Conservation (phyloP, 2,329 filamentous ascomycete genomes). For the Plectosphaerella sp. region DNA sequence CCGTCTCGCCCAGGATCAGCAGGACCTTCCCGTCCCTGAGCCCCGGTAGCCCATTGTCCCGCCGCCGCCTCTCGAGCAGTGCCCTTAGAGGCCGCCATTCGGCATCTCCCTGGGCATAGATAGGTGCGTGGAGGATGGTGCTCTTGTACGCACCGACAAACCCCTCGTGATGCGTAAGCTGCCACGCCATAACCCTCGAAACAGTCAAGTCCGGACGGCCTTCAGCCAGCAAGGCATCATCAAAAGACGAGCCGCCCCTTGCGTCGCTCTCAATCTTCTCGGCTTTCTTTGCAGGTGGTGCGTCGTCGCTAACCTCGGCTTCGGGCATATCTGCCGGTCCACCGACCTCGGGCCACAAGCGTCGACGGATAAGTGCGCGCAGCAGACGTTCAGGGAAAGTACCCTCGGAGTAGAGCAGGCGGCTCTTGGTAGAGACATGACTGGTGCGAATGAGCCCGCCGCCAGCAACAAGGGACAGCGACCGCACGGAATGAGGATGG, state of each 20-base stretch:
- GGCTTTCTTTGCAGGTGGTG: constrained; percentile 23
- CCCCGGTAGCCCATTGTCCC: constrained; percentile 24
- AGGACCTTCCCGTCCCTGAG: constrained; percentile 48
- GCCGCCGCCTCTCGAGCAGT: constrained; percentile 40
- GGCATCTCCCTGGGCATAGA: constrained; percentile 55
- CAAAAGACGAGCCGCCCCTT: constrained; percentile 32
- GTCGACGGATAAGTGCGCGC: constrained; percentile 44
- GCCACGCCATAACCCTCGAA: constrained; percentile 63
- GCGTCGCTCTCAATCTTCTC: constrained; percentile 27
- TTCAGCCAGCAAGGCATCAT: constrained; percentile 47
- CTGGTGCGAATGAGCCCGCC: constrained; percentile 60
- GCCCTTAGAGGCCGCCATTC: constrained; percentile 56
- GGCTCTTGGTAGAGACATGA: constrained; percentile 57
- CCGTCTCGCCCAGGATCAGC: constrained; percentile 61
- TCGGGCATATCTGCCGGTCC: constrained; percentile 29
- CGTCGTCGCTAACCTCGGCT: constrained; percentile 31
- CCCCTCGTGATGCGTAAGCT: constrained; percentile 60
- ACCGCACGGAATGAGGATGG: constrained; percentile 61
- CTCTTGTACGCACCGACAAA: constrained; percentile 69
- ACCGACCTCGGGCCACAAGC: constrained; percentile 33
- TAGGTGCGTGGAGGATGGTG: constrained; percentile 64
- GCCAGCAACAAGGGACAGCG: constrained; percentile 63
- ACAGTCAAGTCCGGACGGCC: constrained; percentile 50
- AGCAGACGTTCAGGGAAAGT: constrained; percentile 57
- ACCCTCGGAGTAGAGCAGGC: constrained; percentile 57